Base-by-base conservation (phyloP, 2,329 filamentous ascomycete genomes). In the Venturia oleaginea region DNA sequence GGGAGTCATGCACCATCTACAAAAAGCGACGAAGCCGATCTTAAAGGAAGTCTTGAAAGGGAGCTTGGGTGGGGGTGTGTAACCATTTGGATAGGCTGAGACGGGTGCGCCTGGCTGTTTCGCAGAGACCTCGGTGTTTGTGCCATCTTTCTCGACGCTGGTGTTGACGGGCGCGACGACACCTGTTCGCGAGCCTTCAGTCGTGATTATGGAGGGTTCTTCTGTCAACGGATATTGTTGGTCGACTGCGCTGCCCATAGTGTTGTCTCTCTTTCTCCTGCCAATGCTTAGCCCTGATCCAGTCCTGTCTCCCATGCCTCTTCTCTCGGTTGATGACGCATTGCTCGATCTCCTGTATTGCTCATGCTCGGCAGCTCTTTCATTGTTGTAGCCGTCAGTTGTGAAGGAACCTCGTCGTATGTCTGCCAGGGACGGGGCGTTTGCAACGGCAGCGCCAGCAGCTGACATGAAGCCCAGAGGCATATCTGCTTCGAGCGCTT, bases 1-100 rank as follows among this genome's bases (percentile, higher is more conserved):
- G 0, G 88, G 88, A 0, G 90, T 95, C 43, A 83, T 78, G 69
- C 89, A 84, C 78, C 91, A 96, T 62, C 84, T 82, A 84, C 85
- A 87, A 71, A 89, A 90, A 0, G 84, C 81, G 34, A 80, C 77
- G 15, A 86, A 71, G 1, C 82, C 84, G 62, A 86, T 84, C 24
- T 74, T 77, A 1, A 84, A 83, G 1, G 86, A 83, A 65, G 85
- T 82, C 42, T 77, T 81, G 78, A 83, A 84, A 0, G 84, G 78
- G 2, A 79, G 68, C 64, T 78, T 77, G 0, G 77, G 77, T 6
- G 77, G 78, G 34, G 75, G 73, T 27, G 74, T 67, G 67, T 79
- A 80, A 66, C 76, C 77, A 60, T 74, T 77, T 27, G 30, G 27
- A 22, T 57, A 57, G 27, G 51, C 51, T 6, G 27, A 38, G 19